phyloP scores from a whole-genome alignment of 2,329 filamentous ascomycete genomes.

The Mycosphaerella arachidis region DNA sequence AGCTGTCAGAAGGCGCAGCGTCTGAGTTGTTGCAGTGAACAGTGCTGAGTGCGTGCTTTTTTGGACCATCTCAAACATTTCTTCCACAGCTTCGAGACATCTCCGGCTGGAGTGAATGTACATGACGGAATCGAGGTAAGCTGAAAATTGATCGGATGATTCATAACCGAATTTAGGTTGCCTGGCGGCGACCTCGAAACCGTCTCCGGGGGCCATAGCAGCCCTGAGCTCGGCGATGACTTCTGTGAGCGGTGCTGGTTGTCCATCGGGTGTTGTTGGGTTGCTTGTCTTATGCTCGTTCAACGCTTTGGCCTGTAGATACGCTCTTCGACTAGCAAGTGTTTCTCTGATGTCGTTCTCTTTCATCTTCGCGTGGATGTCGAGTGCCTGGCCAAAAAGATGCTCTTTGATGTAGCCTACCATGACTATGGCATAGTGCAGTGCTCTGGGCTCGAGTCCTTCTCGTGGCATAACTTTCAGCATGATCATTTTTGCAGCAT shows the following conservation, averaged over 20 bases:
- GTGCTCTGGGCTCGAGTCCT: conserved; percentile 41
- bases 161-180: conserved; percentile 6
- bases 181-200: conserved; percentile 2
- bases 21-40: conserved; percentile 6
- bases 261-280: conserved; percentile 33
- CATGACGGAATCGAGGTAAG: conserved; percentile 53
- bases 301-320: conserved; percentile 34
- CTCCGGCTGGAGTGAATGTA: conserved; percentile 49
- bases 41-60: conserved; percentile 3
- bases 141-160: conserved; percentile 8
- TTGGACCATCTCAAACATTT: conserved; percentile 54
- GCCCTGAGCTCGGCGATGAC: conserved; percentile 4
- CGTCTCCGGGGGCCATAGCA: not conserved
- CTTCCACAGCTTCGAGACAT: conserved; percentile 47
- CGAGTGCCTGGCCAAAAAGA: conserved; percentile 45
- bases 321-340: conserved; percentile 42
- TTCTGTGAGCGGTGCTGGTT: conserved; percentile 34
- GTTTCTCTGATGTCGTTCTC: conserved; percentile 36
- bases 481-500: conserved; percentile 52
- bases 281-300: conserved; percentile 38
- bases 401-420: conserved; percentile 43
- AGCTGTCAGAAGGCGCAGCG: conserved; percentile 50
- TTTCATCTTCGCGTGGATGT: conserved; percentile 46
- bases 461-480: conserved; percentile 48
- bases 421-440: conserved; percentile 53